phyloP scores from a whole-genome alignment of 179 eudicot species.

The Beta lomatogona region DNA sequence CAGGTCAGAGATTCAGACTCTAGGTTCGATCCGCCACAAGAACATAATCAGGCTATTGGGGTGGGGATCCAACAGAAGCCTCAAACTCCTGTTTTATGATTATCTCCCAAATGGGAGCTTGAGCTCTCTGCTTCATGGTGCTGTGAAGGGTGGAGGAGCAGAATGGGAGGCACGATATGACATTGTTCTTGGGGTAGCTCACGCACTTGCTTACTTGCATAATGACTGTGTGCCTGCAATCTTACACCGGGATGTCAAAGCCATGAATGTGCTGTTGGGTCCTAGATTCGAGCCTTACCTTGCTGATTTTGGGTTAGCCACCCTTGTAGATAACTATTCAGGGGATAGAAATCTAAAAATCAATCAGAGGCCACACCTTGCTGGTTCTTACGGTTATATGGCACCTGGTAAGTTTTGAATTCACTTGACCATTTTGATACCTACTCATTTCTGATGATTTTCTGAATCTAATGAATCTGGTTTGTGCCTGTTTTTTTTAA shows the following conservation, averaged over 20 bases:
- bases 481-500: neutral
- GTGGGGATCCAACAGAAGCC: constrained; percentile 68
- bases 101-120: constrained; percentile 86
- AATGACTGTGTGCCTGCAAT: constrained; percentile 89
- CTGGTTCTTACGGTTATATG: constrained; percentile 96
- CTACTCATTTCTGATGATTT: neutral
- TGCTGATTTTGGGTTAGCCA: constrained; percentile 90
- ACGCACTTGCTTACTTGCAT: constrained; percentile 85
- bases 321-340: constrained; percentile 39
- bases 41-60: constrained; percentile 84
- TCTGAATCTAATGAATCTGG: constrained; percentile 12
- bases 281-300: constrained; percentile 68
- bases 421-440: neutral
- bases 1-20: constrained; percentile 70
- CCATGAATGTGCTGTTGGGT: constrained; percentile 88
- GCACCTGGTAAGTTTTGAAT: constrained; percentile 70
- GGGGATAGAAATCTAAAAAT: constrained; percentile 41
- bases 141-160: constrained; percentile 63
- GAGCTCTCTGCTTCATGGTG: constrained; percentile 84
- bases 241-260: constrained; percentile 86
- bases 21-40: constrained; percentile 84
- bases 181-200: constrained; percentile 73
- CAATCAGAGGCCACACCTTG: constrained; percentile 63
- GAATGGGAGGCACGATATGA: constrained; percentile 86
- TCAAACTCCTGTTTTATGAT: constrained; percentile 78